These are phyloP conservation scores for Corniculantispora saksenae DNA, from an alignment of 2,329 filamentous ascomycete species.

Conservation along the genomic window DNA sequence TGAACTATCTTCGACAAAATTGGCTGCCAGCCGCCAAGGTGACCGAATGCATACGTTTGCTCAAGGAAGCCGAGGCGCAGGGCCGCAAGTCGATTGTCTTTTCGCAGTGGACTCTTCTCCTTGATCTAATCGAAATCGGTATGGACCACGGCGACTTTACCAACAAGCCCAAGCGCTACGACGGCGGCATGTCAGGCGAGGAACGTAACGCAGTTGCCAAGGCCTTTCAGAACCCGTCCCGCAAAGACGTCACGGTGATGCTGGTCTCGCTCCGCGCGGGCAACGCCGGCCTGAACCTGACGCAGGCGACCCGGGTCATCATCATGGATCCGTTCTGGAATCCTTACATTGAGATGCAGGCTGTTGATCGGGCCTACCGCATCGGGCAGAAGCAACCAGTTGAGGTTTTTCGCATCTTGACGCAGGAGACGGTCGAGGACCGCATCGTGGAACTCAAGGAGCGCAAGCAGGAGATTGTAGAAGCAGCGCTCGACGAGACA, in stretches of 20 bases:
- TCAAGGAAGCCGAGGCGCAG: conserved; percentile 64
- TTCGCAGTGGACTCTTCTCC: conserved; percentile 75
- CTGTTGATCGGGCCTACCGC: conserved; percentile 84
- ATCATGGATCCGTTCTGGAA: conserved; percentile 96
- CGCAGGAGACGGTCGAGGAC: conserved; percentile 81
- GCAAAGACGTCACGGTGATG: conserved; percentile 67
- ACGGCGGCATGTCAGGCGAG: conserved; percentile 73
- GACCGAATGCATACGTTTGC: conserved; percentile 72
- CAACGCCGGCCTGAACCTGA: conserved; percentile 82
- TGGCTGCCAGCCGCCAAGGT: conserved; percentile 83
- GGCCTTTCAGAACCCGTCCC: conserved; percentile 60
- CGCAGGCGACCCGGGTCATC: conserved; percentile 80
- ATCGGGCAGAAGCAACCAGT: conserved; percentile 78
- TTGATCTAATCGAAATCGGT: conserved; percentile 73
- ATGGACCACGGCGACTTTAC: conserved; percentile 62
- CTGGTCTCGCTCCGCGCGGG: conserved; percentile 82
- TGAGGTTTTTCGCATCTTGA: conserved; percentile 76
- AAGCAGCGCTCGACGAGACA: conserved; percentile 76
- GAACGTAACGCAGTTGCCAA: conserved; percentile 69
- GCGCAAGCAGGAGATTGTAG: conserved; percentile 74
- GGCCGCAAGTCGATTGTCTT: conserved; percentile 74
- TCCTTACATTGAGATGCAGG: conserved; percentile 88
- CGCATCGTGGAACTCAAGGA: conserved; percentile 79
- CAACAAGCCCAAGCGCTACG: conserved; percentile 69
- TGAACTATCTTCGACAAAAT: conserved; percentile 65